Evolutionary conservation across 495 filamentous ascomycete species (phyloP).

Genomic region (Tuber brumale): DNA sequence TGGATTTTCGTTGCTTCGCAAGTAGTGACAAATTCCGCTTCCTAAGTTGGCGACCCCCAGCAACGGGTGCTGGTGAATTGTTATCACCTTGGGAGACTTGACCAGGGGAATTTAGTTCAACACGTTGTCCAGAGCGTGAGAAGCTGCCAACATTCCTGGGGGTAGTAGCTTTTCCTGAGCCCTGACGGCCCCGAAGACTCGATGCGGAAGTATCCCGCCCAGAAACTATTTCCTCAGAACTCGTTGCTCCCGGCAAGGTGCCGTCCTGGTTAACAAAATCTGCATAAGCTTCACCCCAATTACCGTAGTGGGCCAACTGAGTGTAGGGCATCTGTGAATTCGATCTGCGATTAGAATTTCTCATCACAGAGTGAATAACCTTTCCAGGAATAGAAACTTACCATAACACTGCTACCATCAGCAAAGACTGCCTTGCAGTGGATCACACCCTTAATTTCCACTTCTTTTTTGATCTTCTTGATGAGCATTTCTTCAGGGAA

Average conservation of each 20-base stretch:
- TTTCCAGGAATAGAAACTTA: background rate
- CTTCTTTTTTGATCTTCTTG: background rate
- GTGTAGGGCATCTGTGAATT: background rate
- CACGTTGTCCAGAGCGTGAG: background rate
- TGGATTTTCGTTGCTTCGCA: background rate
- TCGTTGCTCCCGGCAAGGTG: background rate
- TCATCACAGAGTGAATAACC: background rate
- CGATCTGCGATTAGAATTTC: background rate
- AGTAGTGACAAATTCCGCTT: conserved; percentile 2
- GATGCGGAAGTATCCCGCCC: background rate
- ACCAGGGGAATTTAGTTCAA: background rate
- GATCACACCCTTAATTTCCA: background rate
- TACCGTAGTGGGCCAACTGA: background rate
- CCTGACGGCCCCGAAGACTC: background rate
- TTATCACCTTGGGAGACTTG: background rate
- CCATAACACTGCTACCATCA: background rate
- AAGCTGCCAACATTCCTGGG: background rate
- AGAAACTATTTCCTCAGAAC: background rate
- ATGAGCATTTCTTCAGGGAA: conserved; percentile 12
- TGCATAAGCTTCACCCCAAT: background rate
- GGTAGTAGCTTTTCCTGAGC: background rate
- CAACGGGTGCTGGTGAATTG: background rate
- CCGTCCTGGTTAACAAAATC: background rate
- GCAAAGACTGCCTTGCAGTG: background rate
- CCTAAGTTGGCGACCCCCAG: background rate